phyloP scores from a whole-genome alignment of 805 yeast genomes.

The Metschnikowia proteae region DNA sequence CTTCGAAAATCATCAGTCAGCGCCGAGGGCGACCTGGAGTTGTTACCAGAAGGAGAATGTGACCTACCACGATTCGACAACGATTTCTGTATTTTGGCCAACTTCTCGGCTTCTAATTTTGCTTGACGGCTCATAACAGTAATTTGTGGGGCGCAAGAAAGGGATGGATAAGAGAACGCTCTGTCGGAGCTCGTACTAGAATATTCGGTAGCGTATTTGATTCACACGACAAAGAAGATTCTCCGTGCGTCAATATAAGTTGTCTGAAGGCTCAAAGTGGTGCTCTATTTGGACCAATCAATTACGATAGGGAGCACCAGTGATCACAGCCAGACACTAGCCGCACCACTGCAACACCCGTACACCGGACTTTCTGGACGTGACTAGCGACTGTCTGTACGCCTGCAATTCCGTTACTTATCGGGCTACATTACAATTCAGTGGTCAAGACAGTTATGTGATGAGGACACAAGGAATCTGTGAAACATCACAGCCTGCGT shows the following conservation, averaged over 20 bases:
- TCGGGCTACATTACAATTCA: no score
- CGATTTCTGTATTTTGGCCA: slow-evolving; percentile 38
- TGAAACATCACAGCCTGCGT: no score
- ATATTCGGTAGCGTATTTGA: neutral
- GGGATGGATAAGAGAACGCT: neutral
- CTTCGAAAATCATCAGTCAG: slow-evolving; percentile 33
- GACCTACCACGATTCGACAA: slow-evolving; percentile 37
- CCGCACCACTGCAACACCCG: slow-evolving; percentile 1
- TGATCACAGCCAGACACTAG: slow-evolving; percentile 1
- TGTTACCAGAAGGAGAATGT: slow-evolving; percentile 30
- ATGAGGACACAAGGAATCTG: no score
- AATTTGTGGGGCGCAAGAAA: slow-evolving; percentile 18
- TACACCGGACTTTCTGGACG: neutral
- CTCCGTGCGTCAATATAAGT: neutral
- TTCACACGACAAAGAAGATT: neutral
- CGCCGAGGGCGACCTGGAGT: slow-evolving; percentile 33
- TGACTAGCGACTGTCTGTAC: neutral
- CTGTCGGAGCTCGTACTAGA: neutral
- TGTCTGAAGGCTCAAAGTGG: neutral
- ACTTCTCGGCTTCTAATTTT: slow-evolving; percentile 39
- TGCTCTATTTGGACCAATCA: neutral
- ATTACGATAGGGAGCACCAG: neutral
- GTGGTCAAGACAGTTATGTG: no score
- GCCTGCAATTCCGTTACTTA: neutral
- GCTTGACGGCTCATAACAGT: slow-evolving; percentile 29